Evolutionary conservation across 176 grass and related monocot genomes (phyloP).

Genomic region (Avena eriantha): DNA sequence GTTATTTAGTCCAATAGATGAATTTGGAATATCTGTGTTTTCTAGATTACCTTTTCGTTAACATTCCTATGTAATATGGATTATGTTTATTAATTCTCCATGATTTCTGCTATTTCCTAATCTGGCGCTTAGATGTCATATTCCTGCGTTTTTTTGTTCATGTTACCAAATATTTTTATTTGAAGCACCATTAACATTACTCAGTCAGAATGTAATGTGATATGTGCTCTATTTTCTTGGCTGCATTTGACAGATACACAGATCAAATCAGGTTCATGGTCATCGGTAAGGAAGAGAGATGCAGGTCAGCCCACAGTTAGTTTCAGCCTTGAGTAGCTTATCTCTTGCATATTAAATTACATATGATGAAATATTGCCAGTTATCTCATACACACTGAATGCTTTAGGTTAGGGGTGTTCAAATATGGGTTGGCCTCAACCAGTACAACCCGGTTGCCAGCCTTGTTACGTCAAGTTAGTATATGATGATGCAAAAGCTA

Average conservation of each 20-base stretch:
- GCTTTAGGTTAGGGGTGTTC: not conserved
- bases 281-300: slow-evolving; percentile 20
- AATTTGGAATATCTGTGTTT: not conserved
- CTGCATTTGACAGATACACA: not conserved
- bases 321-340: slow-evolving; percentile 3
- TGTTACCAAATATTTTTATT: not conserved
- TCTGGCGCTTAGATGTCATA: not conserved
- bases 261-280: not conserved
- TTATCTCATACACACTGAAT: not conserved
- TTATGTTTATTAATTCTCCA: not conserved
- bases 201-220: not conserved
- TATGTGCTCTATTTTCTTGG: not conserved
- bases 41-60: not conserved
- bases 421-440: not conserved
- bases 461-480: not conserved
- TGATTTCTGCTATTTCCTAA: not conserved
- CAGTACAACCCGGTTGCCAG: not conserved
- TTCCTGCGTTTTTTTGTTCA: not conserved
- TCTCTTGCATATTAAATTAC: not conserved
- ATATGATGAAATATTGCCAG: not conserved
- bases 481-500: not conserved
- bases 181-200: not conserved
- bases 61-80: not conserved
- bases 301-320: slow-evolving; percentile 40
- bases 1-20: not conserved